Percentiles rank a stretch among this genome's conserved stretches.
phyloP scores from a whole-genome alignment of 257 asterid species.

The Nicotiana sylvestris region DNA sequence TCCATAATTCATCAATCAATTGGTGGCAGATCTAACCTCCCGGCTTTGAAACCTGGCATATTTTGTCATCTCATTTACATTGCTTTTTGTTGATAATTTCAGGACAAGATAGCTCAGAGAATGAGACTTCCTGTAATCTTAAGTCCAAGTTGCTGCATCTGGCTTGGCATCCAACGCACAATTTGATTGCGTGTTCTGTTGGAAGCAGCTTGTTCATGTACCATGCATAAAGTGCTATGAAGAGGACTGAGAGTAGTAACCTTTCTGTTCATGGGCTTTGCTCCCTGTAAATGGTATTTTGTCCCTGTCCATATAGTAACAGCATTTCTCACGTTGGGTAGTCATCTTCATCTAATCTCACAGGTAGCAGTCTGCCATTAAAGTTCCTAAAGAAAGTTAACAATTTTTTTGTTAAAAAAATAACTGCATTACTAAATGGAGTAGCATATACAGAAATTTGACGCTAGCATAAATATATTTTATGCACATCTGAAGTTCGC shows the following conservation, averaged over 20 bases:
- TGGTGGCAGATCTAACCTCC: not conserved
- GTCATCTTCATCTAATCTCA: not conserved
- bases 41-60: not conserved
- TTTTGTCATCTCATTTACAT: not conserved
- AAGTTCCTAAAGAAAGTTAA: no score
- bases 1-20: not conserved
- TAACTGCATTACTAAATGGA: not conserved
- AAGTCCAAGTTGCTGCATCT: constrained; percentile 89
- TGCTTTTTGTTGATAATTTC: constrained; percentile 40
- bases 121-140: constrained; percentile 83
- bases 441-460: not conserved
- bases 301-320: not conserved
- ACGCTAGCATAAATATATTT: not conserved
- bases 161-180: constrained; percentile 97
- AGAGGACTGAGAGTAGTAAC: not conserved
- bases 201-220: constrained; percentile 99
- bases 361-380: not conserved
- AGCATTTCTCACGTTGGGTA: not conserved
- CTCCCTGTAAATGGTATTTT: not conserved
- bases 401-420: not conserved
- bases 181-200: constrained; percentile 94
- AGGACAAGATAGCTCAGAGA: constrained; percentile 59
- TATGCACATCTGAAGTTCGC: not conserved
- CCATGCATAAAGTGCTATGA: constrained; percentile 55
- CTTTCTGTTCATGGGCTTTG: not conserved